Percentiles rank a stretch among this genome's conserved stretches.
These are phyloP conservation scores for Nicotiana tabacum DNA, from an alignment of 257 asterid species.

Conservation along the genomic window DNA sequence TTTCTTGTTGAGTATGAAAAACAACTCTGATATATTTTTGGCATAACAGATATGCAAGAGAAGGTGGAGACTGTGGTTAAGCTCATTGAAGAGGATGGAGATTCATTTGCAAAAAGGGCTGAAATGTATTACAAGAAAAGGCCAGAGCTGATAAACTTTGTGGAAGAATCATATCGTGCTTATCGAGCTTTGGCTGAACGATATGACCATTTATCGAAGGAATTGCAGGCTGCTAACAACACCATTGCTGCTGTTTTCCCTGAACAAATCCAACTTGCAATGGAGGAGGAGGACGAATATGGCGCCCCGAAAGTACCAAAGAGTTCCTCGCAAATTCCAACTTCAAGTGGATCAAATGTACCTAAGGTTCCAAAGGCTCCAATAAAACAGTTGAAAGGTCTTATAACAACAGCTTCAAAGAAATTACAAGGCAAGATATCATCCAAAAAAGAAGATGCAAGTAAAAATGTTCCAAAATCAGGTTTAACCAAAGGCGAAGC, in stretches of 20 bases:
- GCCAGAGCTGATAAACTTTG: slow-evolving; percentile 71
- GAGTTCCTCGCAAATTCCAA: slow-evolving; percentile 20
- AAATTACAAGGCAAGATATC: slow-evolving; percentile 33
- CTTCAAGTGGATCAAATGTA: slow-evolving; percentile 16
- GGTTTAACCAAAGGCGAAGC: slow-evolving; percentile 56
- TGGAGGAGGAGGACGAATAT: slow-evolving; percentile 55
- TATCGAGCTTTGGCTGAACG: slow-evolving; percentile 80
- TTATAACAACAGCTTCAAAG: slow-evolving; percentile 47
- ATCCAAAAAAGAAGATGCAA: slow-evolving; percentile 5
- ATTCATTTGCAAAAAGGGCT: slow-evolving; percentile 83
- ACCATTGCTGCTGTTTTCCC: slow-evolving; percentile 79
- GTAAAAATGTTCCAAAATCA: slow-evolving; percentile 31
- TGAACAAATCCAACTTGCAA: slow-evolving; percentile 55
- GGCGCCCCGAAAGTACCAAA: slow-evolving; percentile 18
- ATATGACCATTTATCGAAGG: slow-evolving; percentile 77
- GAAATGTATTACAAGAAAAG: slow-evolving; percentile 90
- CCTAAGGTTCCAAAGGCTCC: slow-evolving; percentile 70
- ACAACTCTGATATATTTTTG: neutral
- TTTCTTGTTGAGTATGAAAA: neutral
- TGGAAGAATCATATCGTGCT: slow-evolving; percentile 71
- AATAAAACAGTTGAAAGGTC: slow-evolving; percentile 43
- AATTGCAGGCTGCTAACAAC: slow-evolving; percentile 73
- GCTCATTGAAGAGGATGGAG: slow-evolving; percentile 82
- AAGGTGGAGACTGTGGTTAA: slow-evolving; percentile 62
- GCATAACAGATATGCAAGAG: slow-evolving; percentile 75